These are phyloP conservation scores for Chondrus crispus DNA, from an alignment of 23 red algal species.

Conservation along the genomic window DNA sequence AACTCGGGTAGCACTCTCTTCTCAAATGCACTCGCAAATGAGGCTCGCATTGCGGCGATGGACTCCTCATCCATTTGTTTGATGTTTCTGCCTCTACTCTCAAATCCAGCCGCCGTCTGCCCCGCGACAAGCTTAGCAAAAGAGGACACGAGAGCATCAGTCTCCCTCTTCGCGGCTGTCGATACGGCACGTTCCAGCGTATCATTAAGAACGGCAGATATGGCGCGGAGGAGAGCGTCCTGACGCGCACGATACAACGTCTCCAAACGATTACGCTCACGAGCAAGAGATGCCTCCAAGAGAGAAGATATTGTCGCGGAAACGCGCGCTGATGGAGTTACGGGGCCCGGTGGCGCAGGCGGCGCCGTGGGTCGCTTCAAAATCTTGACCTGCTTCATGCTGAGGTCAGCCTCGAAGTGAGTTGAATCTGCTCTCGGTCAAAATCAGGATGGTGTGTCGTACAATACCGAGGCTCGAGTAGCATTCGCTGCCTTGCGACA, in stretches of 20 bases:
- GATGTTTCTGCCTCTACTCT: too few relatives aligned
- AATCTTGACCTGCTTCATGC: slow-evolving; percentile 69
- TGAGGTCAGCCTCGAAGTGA: too few relatives aligned
- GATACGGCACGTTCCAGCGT: slow-evolving; percentile 38
- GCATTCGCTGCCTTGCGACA: too few relatives aligned
- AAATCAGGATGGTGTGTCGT: too few relatives aligned
- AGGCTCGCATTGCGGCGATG: background rate
- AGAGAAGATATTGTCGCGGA: slow-evolving; percentile 5
- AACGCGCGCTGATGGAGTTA: slow-evolving; percentile 7
- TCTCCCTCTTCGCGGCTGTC: slow-evolving; percentile 16
- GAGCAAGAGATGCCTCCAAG: slow-evolving; percentile 4
- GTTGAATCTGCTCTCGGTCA: too few relatives aligned
- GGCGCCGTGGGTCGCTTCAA: slow-evolving; percentile 17
- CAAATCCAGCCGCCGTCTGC: too few relatives aligned
- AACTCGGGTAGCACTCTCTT: slow-evolving; percentile 15
- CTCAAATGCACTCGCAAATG: slow-evolving; percentile 38
- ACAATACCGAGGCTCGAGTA: too few relatives aligned
- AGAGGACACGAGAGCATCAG: slow-evolving; percentile 21
- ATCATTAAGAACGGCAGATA: slow-evolving; percentile 47
- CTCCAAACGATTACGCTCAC: slow-evolving; percentile 38
- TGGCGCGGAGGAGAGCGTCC: slow-evolving; percentile 38
- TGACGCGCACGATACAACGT: slow-evolving; percentile 43
- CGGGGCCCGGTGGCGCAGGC: background rate
- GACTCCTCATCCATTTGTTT: background rate
- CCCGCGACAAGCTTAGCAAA: slow-evolving; percentile 1